These are phyloP conservation scores for Cyberlindnera xishuangbannaensis DNA, from an alignment of 805 yeast species.

Conservation along the genomic window DNA sequence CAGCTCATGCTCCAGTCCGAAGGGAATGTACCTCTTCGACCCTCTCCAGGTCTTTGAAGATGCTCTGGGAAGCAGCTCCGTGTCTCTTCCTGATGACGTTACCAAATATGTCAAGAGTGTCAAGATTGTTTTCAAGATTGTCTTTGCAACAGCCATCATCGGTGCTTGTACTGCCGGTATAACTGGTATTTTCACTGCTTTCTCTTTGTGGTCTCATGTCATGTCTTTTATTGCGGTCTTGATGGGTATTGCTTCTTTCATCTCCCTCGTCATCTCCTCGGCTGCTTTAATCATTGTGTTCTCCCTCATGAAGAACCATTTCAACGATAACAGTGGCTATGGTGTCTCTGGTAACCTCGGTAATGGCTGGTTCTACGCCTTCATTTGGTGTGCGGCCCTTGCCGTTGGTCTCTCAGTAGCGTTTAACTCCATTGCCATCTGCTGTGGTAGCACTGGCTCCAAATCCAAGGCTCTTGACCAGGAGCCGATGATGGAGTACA, in stretches of 20 bases:
- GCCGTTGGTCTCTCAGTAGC: constrained; percentile 38
- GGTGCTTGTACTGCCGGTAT: constrained; percentile 41
- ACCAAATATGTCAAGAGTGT: constrained; percentile 39
- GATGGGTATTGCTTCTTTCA: constrained; percentile 35
- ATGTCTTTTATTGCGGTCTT: constrained; percentile 41
- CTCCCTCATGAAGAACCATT: constrained; percentile 39
- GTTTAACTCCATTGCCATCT: constrained; percentile 29
- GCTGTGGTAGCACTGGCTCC: constrained; percentile 35
- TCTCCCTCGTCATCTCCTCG: constrained; percentile 37
- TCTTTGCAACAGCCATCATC: constrained; percentile 49
- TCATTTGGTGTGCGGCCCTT: constrained; percentile 59
- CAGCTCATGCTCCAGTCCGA: constrained; percentile 49
- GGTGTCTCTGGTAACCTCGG: constrained; percentile 54
- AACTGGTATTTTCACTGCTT: constrained; percentile 37
- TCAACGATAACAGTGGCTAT: constrained; percentile 43
- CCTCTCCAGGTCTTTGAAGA: constrained; percentile 34
- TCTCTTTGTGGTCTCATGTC: constrained; percentile 41
- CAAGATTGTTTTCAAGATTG: constrained; percentile 45
- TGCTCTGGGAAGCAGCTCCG: constrained; percentile 20
- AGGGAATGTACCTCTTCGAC: constrained; percentile 51
- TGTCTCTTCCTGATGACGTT: constrained; percentile 48
- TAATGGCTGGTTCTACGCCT: constrained; percentile 42
- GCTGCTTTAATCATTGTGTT: constrained; percentile 63
- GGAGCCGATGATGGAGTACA: constrained; percentile 18
- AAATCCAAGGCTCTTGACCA: constrained; percentile 4